Percentiles rank a stretch among this genome's conserved stretches.
Evolutionary conservation across 768 basidiomycete species (phyloP).

Genomic region (Termitomyces sp.): DNA sequence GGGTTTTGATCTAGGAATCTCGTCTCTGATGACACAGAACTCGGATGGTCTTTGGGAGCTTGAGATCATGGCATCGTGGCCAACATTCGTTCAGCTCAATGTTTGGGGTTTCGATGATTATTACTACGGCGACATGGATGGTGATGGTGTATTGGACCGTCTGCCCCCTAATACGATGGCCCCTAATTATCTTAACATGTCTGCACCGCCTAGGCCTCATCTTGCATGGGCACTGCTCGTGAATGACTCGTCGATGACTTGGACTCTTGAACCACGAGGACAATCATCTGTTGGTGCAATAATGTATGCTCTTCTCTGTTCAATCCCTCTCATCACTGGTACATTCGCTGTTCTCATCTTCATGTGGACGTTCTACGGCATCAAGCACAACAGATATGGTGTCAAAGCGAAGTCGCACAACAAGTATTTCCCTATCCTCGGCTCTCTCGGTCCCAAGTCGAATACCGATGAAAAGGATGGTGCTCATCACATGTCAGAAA

Average conservation of each 20-base stretch:
- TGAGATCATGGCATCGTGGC: conserved; percentile 89
- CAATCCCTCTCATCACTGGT: conserved; percentile 83
- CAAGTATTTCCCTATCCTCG: conserved; percentile 88
- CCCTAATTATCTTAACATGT: conserved; percentile 87
- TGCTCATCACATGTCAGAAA: conserved; percentile 55
- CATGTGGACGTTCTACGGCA: conserved; percentile 96
- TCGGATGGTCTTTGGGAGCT: conserved; percentile 73
- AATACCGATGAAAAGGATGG: conserved; percentile 66
- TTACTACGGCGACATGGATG: conserved; percentile 89
- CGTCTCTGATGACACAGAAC: conserved; percentile 60
- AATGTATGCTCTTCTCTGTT: conserved; percentile 79
- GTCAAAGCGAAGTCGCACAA: conserved; percentile 64
- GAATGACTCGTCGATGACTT: conserved; percentile 70
- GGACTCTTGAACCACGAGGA: conserved; percentile 80
- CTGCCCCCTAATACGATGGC: conserved; percentile 84
- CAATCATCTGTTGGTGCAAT: conserved; percentile 74
- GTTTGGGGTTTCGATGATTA: conserved; percentile 89
- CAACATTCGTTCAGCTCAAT: conserved; percentile 84
- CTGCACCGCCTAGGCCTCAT: conserved; percentile 83
- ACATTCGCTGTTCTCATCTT: conserved; percentile 78
- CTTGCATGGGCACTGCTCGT: conserved; percentile 83
- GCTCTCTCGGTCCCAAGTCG: conserved; percentile 57
- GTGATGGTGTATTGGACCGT: conserved; percentile 84
- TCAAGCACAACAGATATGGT: conserved; percentile 91
- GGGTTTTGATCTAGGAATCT: conserved; percentile 85